Evolutionary conservation across 805 yeast genomes (phyloP).

Genomic region (Teunomyces panamensis): DNA sequence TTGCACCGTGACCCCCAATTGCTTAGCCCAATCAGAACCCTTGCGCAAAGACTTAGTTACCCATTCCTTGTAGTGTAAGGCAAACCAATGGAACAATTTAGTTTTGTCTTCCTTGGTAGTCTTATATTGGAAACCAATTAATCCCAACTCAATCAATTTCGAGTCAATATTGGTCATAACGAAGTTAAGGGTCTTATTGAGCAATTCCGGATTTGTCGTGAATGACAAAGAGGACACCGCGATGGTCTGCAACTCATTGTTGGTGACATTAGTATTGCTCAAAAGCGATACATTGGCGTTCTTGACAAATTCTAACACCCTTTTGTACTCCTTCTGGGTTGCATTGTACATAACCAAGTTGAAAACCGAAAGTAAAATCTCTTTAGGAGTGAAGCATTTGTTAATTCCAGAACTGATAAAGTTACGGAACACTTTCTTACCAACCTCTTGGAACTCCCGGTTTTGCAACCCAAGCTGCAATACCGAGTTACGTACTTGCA

Average conservation of each 20-base stretch:
- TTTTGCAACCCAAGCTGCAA: slow-evolving; percentile 38
- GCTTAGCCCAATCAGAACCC: slow-evolving; percentile 45
- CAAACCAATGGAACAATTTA: slow-evolving; percentile 57
- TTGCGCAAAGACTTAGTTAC: slow-evolving; percentile 43
- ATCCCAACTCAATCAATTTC: slow-evolving; percentile 50
- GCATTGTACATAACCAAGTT: slow-evolving; percentile 38
- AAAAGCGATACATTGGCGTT: slow-evolving; percentile 45
- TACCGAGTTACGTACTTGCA: slow-evolving; percentile 42
- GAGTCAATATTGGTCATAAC: slow-evolving; percentile 56
- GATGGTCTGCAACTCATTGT: slow-evolving; percentile 48
- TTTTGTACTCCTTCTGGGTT: slow-evolving; percentile 56
- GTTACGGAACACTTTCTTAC: slow-evolving; percentile 43
- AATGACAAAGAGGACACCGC: slow-evolving; percentile 58
- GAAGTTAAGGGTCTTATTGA: slow-evolving; percentile 54
- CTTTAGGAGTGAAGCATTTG: slow-evolving; percentile 47
- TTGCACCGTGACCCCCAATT: slow-evolving; percentile 43
- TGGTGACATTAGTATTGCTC: slow-evolving; percentile 31
- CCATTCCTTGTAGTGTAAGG: slow-evolving; percentile 51
- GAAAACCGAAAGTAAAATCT: slow-evolving; percentile 45
- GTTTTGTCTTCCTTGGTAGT: slow-evolving; percentile 24
- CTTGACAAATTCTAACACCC: slow-evolving; percentile 51
- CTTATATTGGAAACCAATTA: slow-evolving; percentile 52
- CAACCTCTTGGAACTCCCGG: slow-evolving; percentile 26
- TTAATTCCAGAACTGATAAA: slow-evolving; percentile 50
- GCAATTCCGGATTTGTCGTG: slow-evolving; percentile 42